A percentile compares a stretch with the other conserved stretches of the same genome.
These are phyloP conservation scores for Xylariaceae sp. DNA, from an alignment of 2,329 filamentous ascomycete genomes.

Conservation along the genomic window DNA sequence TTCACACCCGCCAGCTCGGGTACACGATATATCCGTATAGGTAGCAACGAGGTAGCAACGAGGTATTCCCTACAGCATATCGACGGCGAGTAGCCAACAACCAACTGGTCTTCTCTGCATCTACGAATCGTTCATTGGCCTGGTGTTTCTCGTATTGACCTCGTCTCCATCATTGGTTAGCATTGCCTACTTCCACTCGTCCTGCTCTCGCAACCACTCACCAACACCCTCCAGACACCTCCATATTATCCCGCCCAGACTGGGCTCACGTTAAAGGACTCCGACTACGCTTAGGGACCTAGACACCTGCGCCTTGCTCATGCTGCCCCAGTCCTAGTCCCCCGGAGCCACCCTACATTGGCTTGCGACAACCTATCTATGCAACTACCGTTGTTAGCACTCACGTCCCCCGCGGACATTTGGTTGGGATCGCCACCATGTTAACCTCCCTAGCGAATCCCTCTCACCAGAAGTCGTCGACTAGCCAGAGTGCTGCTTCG, in stretches of 20 bases:
- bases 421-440: slow-evolving; percentile 38
- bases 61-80: neutral
- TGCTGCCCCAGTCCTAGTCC: slow-evolving; percentile 7
- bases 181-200: neutral
- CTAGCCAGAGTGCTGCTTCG: slow-evolving; percentile 36
- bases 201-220: neutral
- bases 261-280: neutral
- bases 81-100: neutral
- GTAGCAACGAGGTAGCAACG: neutral
- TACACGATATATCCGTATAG: neutral
- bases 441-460: slow-evolving; percentile 50
- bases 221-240: neutral
- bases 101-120: neutral
- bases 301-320: slow-evolving; percentile 5
- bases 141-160: neutral
- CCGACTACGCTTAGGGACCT: slow-evolving; percentile 6
- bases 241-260: neutral
- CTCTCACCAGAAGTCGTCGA: slow-evolving; percentile 50
- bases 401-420: slow-evolving; percentile 28
- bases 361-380: slow-evolving; percentile 20
- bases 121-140: neutral
- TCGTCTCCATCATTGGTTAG: neutral
- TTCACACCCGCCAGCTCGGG: neutral
- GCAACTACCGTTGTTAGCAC: slow-evolving; percentile 19
- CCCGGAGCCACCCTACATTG: slow-evolving; percentile 5